Base-by-base conservation (phyloP, 2,329 filamentous ascomycete species). In the Phyllosticta citribraziliensis region DNA sequence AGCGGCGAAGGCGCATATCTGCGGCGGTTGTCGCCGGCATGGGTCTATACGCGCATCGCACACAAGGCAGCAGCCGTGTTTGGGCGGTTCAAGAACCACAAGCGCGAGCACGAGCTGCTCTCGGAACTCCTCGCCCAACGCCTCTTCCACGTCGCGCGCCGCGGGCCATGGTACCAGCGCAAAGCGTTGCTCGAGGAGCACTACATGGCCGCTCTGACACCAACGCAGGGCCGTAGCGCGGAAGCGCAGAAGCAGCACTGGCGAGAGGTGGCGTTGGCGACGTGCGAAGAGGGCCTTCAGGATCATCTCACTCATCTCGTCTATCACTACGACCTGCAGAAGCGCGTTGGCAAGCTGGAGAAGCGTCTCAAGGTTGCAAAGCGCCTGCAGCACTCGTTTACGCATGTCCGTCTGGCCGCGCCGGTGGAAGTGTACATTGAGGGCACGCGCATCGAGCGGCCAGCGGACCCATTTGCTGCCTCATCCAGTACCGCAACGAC, bases 121-220 rank as follows among this genome's bases (percentile, higher is more conserved):
- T 80, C 75, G 0, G 89, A 94, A 68, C 81, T 99, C 3, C 83
- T 99, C 0, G 76, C 76, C 3, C 94, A 99, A 70, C 83, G 83
- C 4, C 80, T 97, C 0, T 97, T 97, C 68, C 92, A 97, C 68
- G 81, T 88, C 52, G 85, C 91, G 1, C 84, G 92, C 27, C 84
- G 94, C 52, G 94, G 94, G 0, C 84, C 86, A 0, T 99, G 94
- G 94, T 97, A 97, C 71, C 92, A 97, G 70, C 88, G 94, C 20
- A 96, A 95, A 74, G 94, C 93, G 0, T 78, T 99, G 1, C 74
- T 99, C 1, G 94, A 99, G 76, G 94, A 99, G 72, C 91, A 95
- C 70, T 97, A 99, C 73, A 92, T 97, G 89, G 82, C 85, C 69
- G 78, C 81, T 4, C 70, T 88, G 5, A 80, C 78, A 30, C 76